Conservation (phyloP, 2,329 filamentous ascomycete genomes). For the Xylogone sp. region DNA sequence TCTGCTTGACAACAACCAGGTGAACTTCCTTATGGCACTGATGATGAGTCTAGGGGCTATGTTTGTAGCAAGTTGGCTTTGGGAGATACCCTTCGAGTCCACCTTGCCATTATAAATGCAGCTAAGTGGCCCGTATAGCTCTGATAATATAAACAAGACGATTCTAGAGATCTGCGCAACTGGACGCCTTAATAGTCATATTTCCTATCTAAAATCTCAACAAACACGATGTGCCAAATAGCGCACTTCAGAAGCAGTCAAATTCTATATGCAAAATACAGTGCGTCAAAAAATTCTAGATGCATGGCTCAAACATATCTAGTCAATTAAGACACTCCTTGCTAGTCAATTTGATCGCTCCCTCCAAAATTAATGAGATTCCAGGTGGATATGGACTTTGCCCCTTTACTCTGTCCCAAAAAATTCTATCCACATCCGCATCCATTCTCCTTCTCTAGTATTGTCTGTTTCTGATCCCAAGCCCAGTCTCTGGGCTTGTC, state of each 20-base stretch:
- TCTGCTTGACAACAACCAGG: constrained; percentile 88
- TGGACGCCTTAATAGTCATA: no score
- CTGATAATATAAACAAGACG: not conserved
- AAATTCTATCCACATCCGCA: not conserved
- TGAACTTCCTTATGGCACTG: constrained; percentile 89
- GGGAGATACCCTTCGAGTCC: constrained; percentile 49
- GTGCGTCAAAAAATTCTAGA: no score
- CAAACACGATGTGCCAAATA: no score
- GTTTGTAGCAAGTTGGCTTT: constrained; percentile 56
- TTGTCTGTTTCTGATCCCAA: not conserved
- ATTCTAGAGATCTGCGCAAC: not conserved
- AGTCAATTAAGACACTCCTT: no score
- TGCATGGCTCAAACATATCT: no score
- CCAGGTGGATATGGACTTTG: not conserved
- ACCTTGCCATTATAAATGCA: constrained; percentile 26
- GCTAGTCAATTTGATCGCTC: no score
- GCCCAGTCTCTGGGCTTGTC: not conserved
- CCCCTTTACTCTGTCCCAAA: not conserved
- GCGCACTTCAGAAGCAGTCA: no score
- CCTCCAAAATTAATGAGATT: no score
- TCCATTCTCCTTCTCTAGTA: not conserved
- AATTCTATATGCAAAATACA: no score
- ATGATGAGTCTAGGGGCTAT: constrained; percentile 79
- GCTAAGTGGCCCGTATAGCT: no score
- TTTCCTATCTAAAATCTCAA: no score